Base-by-base conservation (phyloP, 2,329 filamentous ascomycete species). In the Ophiostoma piceae region DNA sequence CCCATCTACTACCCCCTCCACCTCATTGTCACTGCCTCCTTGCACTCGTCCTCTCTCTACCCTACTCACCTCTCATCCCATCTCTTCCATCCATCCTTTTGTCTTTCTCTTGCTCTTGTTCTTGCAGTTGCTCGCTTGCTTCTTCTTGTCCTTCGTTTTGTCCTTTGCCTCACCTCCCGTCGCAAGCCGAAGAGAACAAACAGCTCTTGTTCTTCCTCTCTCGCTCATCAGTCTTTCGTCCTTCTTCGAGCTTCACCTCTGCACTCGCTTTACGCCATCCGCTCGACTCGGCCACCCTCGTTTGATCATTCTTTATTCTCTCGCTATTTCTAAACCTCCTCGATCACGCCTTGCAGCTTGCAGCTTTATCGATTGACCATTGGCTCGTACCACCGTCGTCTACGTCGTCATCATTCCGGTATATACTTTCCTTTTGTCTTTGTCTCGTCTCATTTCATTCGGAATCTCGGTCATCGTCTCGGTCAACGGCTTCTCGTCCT, bases 101-200 rank as follows among this genome's bases (percentile, higher is more conserved):
- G n/a, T 57, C 66, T n/a, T 41, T 41, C 12, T 67, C 66, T 65
- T 65, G 43, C 35, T 41, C 26, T 64, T 41, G 35, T 29, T 57
- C 64, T 66, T 43, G 37, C 37, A 54, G 54, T 19, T 39, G 35
- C 35, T 35, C 35, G 35, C 35, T 65, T 65, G 62, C 22, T 35
- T n/a, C 51, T 57, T 29, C 60, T 22, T 43, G 29, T 57, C 65
- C 29, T 54, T 66, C 68, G 66, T 68, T 67, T 68, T 37, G n/a
- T 65, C 37, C 12, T 35, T 66, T 37, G 57, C 16, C 39, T 14
- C 39, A 8, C 26, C 32, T 65, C 62, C 32, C 22, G 35, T 39
- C 62, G 62, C 62, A 11, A 41, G 57, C 19, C 32, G 12, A 62
- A 26, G 19, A 39, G 62, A 39, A n/a, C 62, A 32, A 19, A 37